Evolutionary conservation across 1,284 basidiomycete species (phyloP).

Genomic region (Inonotus hispidus): DNA sequence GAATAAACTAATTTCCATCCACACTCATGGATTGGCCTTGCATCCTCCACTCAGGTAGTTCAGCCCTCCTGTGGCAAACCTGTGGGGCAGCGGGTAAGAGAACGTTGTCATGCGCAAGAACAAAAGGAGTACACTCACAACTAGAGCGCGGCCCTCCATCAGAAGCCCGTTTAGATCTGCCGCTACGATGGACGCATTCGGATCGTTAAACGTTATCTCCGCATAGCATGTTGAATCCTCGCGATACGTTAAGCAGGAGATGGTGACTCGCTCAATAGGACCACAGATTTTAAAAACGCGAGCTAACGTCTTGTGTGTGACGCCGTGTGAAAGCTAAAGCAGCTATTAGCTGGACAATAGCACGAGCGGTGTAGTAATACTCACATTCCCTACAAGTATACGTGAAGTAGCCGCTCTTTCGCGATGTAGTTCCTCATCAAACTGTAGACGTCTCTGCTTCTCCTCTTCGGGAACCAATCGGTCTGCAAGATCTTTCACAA

Average conservation of each 20-base stretch:
- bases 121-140: constrained; percentile 31
- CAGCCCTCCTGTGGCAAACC: constrained; percentile 40
- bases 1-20: too few species aligned
- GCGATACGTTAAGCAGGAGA: constrained; percentile 46
- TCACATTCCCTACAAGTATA: constrained; percentile 58
- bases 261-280: constrained; percentile 33
- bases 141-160: constrained; percentile 35
- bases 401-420: constrained; percentile 26
- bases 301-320: constrained; percentile 34
- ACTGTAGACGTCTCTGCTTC: constrained; percentile 3
- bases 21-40: constrained; percentile 29
- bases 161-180: constrained; percentile 34
- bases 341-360: neutral
- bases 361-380: constrained; percentile 21
- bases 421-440: constrained; percentile 12
- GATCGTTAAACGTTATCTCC: constrained; percentile 39
- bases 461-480: neutral
- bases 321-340: constrained; percentile 28
- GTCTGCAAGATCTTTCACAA: neutral
- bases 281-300: constrained; percentile 41
- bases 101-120: neutral
- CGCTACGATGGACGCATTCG: constrained; percentile 34
- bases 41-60: constrained; percentile 43
- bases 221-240: constrained; percentile 40
- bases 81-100: constrained; percentile 20